Conservation (phyloP, 805 yeast species). For the Myxozyma udenii region DNA sequence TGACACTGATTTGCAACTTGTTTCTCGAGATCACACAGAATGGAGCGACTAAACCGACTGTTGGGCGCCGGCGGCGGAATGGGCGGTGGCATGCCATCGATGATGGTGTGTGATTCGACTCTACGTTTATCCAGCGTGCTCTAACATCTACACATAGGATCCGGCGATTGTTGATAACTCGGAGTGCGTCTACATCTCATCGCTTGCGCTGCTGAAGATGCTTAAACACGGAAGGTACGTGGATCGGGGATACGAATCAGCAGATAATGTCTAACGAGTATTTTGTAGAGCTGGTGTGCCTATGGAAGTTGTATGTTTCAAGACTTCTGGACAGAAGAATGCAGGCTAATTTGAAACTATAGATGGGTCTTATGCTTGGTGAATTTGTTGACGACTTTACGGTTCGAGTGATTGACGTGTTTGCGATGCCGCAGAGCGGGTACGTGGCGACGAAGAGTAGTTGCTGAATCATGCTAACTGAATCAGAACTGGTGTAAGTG, state of each 20-base stretch:
- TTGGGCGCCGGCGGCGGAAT: constrained; percentile 22
- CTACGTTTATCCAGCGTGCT: neutral
- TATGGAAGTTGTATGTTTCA: constrained; percentile 54
- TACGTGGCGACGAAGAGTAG: constrained; percentile 1
- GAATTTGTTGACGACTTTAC: constrained; percentile 97
- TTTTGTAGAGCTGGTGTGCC: constrained; percentile 51
- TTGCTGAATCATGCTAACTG: neutral
- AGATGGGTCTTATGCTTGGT: constrained; percentile 97
- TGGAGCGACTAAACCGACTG: constrained; percentile 27
- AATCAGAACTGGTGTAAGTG: constrained; percentile 91
- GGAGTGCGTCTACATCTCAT: constrained; percentile 94
- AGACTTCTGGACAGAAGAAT: neutral
- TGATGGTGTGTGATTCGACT: constrained; percentile 7
- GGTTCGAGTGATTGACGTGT: constrained; percentile 94
- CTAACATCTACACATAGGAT: constrained; percentile 14
- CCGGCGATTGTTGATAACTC: constrained; percentile 61
- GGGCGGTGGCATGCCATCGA: constrained; percentile 21
- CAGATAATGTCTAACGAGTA: constrained; percentile 2
- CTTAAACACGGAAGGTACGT: constrained; percentile 80
- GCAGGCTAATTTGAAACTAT: neutral
- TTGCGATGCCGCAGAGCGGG: constrained; percentile 96
- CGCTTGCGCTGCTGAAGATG: constrained; percentile 93
- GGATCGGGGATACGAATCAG: neutral
- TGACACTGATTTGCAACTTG: too few relatives aligned
- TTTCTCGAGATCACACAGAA: too few relatives aligned